These are phyloP conservation scores for Rhytidiadelphus loreus DNA, from an alignment of 225 moss, liverwort and hornwort genomes.

Conservation along the genomic window DNA sequence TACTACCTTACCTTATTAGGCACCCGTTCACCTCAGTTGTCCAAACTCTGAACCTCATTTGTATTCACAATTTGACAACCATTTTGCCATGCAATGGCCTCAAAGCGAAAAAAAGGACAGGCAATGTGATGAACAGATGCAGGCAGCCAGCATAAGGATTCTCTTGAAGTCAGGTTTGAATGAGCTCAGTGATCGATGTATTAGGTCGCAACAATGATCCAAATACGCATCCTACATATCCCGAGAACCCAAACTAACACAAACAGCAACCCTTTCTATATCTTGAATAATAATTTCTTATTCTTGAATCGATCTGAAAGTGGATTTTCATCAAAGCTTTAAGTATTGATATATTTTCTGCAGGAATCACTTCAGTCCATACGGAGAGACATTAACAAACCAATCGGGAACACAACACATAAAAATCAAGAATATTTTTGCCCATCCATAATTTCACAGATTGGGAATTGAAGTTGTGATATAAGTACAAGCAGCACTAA, in stretches of 20 bases:
- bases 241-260: background rate
- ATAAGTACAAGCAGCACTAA: constrained; percentile 52
- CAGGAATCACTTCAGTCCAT: background rate
- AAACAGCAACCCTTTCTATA: background rate
- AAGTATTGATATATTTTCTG: background rate
- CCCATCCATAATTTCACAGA: constrained; percentile 35
- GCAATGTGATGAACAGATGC: background rate
- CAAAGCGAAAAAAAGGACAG: background rate
- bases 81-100: background rate
- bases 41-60: background rate
- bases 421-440: background rate
- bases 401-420: background rate
- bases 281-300: background rate
- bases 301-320: background rate
- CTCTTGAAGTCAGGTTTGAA: background rate
- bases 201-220: background rate
- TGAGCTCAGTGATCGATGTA: background rate
- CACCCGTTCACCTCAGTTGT: background rate
- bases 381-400: background rate
- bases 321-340: background rate
- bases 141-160: background rate
- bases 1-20: background rate
- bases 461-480: constrained; percentile 18
- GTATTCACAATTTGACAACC: background rate
- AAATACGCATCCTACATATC: background rate